These are phyloP conservation scores for Sporothrix phasma DNA, from an alignment of 2,329 filamentous ascomycete genomes.

Conservation along the genomic window DNA sequence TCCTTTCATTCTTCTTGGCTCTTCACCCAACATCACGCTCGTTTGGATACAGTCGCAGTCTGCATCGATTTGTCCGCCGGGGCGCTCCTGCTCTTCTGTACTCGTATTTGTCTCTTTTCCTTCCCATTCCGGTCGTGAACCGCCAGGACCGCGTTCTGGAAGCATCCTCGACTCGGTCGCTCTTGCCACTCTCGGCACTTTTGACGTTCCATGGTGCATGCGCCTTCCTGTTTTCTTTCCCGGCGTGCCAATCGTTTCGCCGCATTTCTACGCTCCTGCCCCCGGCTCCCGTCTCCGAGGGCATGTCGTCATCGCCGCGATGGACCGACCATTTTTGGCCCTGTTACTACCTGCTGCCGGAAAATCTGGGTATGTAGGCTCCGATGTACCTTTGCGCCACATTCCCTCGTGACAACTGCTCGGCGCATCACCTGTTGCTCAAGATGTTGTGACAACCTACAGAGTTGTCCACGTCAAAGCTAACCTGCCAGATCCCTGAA, in stretches of 20 bases:
- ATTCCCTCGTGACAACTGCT: too few species aligned
- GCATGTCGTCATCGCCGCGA: constrained; percentile 13
- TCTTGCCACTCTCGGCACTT: background rate
- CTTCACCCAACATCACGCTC: background rate
- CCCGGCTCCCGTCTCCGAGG: background rate
- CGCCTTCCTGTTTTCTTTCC: background rate
- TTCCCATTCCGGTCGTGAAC: too few species aligned
- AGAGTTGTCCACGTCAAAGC: too few species aligned
- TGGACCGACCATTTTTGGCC: constrained; percentile 21
- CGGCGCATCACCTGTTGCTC: too few species aligned
- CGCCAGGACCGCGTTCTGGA: background rate
- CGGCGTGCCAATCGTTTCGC: background rate
- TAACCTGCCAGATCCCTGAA: constrained; percentile 23
- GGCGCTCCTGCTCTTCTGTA: background rate
- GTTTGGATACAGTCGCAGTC: background rate
- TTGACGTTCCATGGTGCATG: background rate
- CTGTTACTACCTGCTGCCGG: constrained; percentile 27
- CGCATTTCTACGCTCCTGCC: background rate
- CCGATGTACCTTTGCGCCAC: too few species aligned
- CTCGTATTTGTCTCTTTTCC: background rate
- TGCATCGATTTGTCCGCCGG: background rate
- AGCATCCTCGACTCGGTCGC: background rate
- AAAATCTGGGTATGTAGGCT: constrained; percentile 26
- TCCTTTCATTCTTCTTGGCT: background rate
- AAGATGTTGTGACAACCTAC: background rate